Evolutionary conservation across 305 asterid genomes (phyloP).

Genomic region (Withania somnifera): DNA sequence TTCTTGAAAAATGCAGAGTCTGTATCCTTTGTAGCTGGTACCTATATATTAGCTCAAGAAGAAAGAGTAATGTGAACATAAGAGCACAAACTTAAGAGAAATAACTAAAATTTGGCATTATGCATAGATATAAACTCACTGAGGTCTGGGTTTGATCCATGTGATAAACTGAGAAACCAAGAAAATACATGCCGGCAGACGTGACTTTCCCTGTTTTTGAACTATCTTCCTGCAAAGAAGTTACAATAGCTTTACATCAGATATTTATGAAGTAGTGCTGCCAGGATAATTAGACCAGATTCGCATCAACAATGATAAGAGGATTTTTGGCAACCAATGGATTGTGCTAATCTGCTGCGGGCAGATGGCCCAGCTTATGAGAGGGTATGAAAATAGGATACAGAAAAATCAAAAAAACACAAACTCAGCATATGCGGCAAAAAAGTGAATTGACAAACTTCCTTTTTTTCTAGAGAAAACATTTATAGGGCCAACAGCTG

Average conservation of each 20-base stretch:
- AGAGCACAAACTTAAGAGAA: not conserved
- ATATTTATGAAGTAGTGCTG: not conserved
- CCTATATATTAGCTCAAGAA: conserved; percentile 26
- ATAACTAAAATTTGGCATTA: conserved; percentile 1
- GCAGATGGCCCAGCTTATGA: not conserved
- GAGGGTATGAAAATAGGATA: not conserved
- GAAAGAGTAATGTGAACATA: conserved; percentile 3
- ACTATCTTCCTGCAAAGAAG: conserved; percentile 65
- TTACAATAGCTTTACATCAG: not conserved
- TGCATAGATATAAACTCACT: conserved; percentile 35
- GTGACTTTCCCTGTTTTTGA: conserved; percentile 71
- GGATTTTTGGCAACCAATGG: not conserved
- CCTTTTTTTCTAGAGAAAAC: not conserved
- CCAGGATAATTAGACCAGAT: not conserved
- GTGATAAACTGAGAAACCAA: conserved; percentile 85
- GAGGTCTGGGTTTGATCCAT: conserved; percentile 67
- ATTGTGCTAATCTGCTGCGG: not conserved
- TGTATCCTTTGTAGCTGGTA: conserved; percentile 64
- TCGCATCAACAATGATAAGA: not conserved
- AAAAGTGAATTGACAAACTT: not conserved
- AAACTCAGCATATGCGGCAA: not conserved
- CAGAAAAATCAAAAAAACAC: not conserved
- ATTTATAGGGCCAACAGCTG: not conserved
- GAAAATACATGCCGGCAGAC: conserved; percentile 89
- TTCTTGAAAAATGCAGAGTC: conserved; percentile 93